Evolutionary conservation across 164 flowering plant species (phyloP).

Genomic region (Magnolia kwangsiensis): DNA sequence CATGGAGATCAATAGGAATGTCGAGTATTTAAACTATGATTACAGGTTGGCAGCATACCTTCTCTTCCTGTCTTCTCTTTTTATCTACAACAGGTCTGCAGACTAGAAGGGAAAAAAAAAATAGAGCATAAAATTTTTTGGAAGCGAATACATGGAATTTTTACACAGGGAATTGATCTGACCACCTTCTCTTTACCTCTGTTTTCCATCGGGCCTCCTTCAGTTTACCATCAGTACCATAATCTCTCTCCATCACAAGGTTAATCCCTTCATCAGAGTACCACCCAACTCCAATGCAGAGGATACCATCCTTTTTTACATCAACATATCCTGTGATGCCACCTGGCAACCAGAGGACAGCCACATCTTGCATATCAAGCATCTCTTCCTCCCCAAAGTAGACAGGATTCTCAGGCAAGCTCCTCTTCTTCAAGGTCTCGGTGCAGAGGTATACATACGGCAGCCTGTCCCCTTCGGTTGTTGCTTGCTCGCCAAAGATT

Average conservation of each 20-base stretch:
- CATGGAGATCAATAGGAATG: no score
- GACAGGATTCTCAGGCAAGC: slow-evolving; percentile 61
- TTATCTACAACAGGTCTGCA: neutral
- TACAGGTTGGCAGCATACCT: neutral
- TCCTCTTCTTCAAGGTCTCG: slow-evolving; percentile 81
- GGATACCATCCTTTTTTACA: slow-evolving; percentile 66
- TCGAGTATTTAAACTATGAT: no score
- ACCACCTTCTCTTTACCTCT: slow-evolving; percentile 93
- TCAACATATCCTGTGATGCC: slow-evolving; percentile 90
- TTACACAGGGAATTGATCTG: slow-evolving; percentile 48
- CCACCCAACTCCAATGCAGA: slow-evolving; percentile 95
- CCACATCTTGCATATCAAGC: slow-evolving; percentile 73
- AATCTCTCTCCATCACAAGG: slow-evolving; percentile 96
- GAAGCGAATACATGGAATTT: slow-evolving; percentile 18
- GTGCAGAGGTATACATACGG: slow-evolving; percentile 81
- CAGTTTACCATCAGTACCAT: slow-evolving; percentile 84
- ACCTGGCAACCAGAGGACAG: slow-evolving; percentile 89
- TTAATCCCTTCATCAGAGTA: slow-evolving; percentile 91
- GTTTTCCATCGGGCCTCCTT: slow-evolving; percentile 76
- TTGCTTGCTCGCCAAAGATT: slow-evolving; percentile 46
- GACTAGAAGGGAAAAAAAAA: neutral
- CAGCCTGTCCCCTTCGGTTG: slow-evolving; percentile 29
- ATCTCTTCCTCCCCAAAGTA: slow-evolving; percentile 87
- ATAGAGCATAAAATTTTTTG: slow-evolving; percentile 2
- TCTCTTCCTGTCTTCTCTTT: neutral